Conservation (phyloP, 352 stramenopile species). For the Sclerospora graminicola region DNA sequence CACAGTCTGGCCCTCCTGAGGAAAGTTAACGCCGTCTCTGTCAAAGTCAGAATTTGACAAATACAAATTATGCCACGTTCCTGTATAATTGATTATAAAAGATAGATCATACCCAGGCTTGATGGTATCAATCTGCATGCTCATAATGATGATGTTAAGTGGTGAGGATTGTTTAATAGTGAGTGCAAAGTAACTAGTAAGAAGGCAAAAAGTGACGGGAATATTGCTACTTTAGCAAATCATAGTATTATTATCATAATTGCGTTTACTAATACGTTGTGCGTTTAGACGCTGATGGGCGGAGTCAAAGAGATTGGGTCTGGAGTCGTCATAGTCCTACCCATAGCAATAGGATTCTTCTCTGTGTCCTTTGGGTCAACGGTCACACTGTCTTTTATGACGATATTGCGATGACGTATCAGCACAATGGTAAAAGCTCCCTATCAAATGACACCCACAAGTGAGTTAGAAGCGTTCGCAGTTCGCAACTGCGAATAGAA, state of each 20-base stretch:
- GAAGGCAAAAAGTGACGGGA: neutral
- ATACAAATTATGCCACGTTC: neutral
- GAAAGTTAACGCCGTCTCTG: slow-evolving; percentile 73
- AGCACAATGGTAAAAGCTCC: slow-evolving; percentile 52
- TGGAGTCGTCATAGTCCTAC: slow-evolving; percentile 10
- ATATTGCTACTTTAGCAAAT: neutral
- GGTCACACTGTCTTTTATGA: slow-evolving; percentile 64
- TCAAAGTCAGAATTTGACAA: neutral
- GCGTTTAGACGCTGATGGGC: no score
- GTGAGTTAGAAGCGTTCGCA: neutral
- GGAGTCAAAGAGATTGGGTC: no score
- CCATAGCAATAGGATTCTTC: slow-evolving; percentile 31
- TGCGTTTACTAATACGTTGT: no score
- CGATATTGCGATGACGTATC: slow-evolving; percentile 66
- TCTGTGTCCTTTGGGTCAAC: slow-evolving; percentile 40
- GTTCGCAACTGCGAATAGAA: neutral
- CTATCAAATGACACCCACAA: slow-evolving; percentile 19
- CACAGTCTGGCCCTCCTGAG: slow-evolving; percentile 52
- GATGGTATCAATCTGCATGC: slow-evolving; percentile 67
- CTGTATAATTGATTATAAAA: neutral
- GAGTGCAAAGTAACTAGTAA: slow-evolving; percentile 5
- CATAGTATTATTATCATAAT: neutral
- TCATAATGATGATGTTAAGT: slow-evolving; percentile 15
- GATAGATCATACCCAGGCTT: slow-evolving; percentile 37
- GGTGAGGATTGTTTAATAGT: slow-evolving; percentile 6